These are phyloP conservation scores for Acanthochlamys bracteata DNA, from an alignment of 106 monocot genomes.

Conservation along the genomic window DNA sequence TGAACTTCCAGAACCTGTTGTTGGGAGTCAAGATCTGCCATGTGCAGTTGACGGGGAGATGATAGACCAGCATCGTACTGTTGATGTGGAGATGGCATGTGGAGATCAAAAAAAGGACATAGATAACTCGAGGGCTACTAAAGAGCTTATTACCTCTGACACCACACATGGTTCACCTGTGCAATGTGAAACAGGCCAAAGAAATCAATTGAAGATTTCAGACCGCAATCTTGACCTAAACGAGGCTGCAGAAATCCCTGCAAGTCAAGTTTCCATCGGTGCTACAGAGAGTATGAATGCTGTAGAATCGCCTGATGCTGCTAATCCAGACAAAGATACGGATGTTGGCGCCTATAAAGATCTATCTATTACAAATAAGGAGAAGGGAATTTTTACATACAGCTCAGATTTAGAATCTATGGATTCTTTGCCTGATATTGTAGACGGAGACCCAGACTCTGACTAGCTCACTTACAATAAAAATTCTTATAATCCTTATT, in stretches of 20 bases:
- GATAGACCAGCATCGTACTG: neutral
- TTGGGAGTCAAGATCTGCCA: neutral
- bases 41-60: no score
- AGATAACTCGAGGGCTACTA: neutral
- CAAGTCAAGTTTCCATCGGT: neutral
- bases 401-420: conserved; percentile 11
- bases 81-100: conserved; percentile 16
- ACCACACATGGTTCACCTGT: neutral
- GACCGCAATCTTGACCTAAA: neutral
- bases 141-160: neutral
- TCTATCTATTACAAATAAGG: neutral
- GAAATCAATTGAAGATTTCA: neutral
- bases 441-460: conserved; percentile 27
- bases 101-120: conserved; percentile 3
- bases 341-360: neutral
- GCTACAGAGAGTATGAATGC: neutral
- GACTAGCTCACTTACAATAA: conserved; percentile 5
- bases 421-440: conserved; percentile 23
- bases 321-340: neutral
- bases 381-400: neutral
- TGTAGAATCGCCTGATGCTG: no score
- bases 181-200: neutral
- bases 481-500: neutral
- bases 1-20: neutral
- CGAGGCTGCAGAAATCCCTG: neutral